These are phyloP conservation scores for Pichia pseudocactophila DNA, from an alignment of 805 yeast genomes.

Conservation along the genomic window DNA sequence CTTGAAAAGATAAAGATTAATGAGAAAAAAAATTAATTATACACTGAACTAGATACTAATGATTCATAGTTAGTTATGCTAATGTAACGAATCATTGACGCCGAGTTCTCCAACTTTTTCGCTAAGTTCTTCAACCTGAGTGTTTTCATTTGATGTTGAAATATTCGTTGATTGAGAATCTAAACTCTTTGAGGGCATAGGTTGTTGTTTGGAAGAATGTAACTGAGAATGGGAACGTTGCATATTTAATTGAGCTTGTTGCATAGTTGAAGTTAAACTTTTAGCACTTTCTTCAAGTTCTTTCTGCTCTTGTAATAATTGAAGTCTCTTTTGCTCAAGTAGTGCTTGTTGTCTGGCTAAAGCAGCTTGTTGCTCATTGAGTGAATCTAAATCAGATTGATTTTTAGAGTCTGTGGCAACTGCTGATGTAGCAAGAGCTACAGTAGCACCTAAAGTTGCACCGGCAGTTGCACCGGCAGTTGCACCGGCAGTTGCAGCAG, in stretches of 20 bases:
- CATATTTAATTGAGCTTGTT: background rate
- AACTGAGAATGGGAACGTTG: slow-evolving; percentile 7
- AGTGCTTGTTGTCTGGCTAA: slow-evolving; percentile 12
- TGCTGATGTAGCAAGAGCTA: background rate
- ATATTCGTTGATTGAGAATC: slow-evolving; percentile 1
- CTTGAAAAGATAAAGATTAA: too few species aligned
- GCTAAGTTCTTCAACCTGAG: slow-evolving; percentile 11
- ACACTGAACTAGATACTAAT: background rate
- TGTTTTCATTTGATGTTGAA: background rate
- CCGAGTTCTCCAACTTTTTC: slow-evolving; percentile 20
- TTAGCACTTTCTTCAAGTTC: slow-evolving; percentile 13
- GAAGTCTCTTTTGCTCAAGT: slow-evolving; percentile 14
- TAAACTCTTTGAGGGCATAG: slow-evolving; percentile 7
- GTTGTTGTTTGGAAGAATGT: background rate
- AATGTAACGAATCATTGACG: slow-evolving; percentile 6
- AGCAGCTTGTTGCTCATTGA: slow-evolving; percentile 10
- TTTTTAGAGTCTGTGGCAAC: background rate
- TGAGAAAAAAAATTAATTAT: too few species aligned
- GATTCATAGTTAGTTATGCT: background rate
- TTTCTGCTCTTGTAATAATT: slow-evolving; percentile 11
- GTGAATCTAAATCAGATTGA: background rate
- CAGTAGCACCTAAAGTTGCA: slow-evolving; percentile 3
- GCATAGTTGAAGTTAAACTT: slow-evolving; percentile 9
- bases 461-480: too few species aligned
- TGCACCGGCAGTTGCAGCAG: too few species aligned